Evolutionary conservation across 306 rosid species (phyloP), one percentile per base, ranked within the genome.

Genomic region (Quercus glauca): DNA sequence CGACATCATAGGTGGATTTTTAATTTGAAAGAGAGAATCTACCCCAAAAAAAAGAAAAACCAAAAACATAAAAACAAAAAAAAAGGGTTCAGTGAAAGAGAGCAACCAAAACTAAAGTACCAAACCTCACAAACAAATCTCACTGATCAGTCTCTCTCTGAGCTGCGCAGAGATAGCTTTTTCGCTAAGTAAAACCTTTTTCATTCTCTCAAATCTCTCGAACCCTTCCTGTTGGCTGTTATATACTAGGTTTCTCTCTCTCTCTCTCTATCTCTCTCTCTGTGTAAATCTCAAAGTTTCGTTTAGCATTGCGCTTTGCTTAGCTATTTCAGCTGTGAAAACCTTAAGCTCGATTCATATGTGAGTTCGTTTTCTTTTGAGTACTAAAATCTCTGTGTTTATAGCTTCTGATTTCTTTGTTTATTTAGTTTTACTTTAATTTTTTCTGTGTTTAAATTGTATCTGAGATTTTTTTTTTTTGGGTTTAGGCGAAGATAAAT

Each of bases 401-500:
- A 5, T 33, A 75, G 78, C 49, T 61, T 61, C 58, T 19, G 2
- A 61, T 28, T 69, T 76, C 78, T 77, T 26, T 71, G 28, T 58
- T 25, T 69, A 3, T 20, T 28, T 13, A 3, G 14, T 83, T 19
- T 43, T 49, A 35, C 43, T 29, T 3, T 68, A 41, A 8, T 45
- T 25, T 25, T 19, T 12, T 55, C 65, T 69, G 12, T 75, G 53
- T 45, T 28, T 78, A 7, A 5, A 43, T 23, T 19, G 25, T 79
- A 14, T 60, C 76, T 80, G 55, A 79, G 78, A 73, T 74, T 73
- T 71, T 52, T 73, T 37, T 73, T 37, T 72, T 59, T 73, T 73
- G 20, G 75, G 28, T 70, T 28, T 76, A 85, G 87, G 87, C 78
- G 37, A 82, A 76, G 83, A 55, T 59, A 25, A 67, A 35, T 17